phyloP scores from a whole-genome alignment of 257 asterid species.

The Ballota nigra region DNA sequence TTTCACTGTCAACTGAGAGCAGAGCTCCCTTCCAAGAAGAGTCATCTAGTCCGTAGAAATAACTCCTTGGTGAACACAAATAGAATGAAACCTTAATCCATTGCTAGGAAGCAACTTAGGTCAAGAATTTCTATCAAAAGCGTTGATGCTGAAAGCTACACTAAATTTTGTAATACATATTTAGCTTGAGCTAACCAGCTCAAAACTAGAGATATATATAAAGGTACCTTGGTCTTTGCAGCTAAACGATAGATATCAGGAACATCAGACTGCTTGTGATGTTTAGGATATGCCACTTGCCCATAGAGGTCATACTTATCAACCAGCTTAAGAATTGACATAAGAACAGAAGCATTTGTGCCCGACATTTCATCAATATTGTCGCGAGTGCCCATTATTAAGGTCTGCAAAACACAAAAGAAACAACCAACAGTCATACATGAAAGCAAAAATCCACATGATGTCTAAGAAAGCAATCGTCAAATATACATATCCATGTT shows the following conservation, averaged over 20 bases:
- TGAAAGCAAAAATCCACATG: slow-evolving; percentile 15
- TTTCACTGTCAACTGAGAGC: not conserved
- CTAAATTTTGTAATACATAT: not conserved
- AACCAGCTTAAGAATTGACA: slow-evolving; percentile 85
- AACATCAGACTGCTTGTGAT: slow-evolving; percentile 92
- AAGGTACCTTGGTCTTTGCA: slow-evolving; percentile 87
- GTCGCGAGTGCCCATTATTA: slow-evolving; percentile 96
- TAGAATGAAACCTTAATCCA: not conserved
- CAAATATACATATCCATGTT: not conserved
- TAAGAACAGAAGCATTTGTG: slow-evolving; percentile 76
- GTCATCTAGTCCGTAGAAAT: not conserved
- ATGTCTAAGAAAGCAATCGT: slow-evolving; percentile 11
- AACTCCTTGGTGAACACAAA: not conserved
- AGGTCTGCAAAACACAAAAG: slow-evolving; percentile 59
- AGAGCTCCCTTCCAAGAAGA: not conserved
- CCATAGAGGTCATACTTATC: slow-evolving; percentile 97
- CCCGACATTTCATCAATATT: slow-evolving; percentile 94
- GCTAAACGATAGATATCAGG: slow-evolving; percentile 95
- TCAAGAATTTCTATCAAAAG: not conserved
- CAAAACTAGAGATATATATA: not conserved
- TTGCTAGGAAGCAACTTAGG: slow-evolving; percentile 3
- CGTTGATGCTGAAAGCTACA: not conserved
- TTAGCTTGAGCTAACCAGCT: slow-evolving; percentile 19
- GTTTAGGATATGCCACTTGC: slow-evolving; percentile 98
- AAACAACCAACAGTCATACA: slow-evolving; percentile 19